phyloP scores from a whole-genome alignment of 768 basidiomycete species.

The Leccinum fibrillosum region DNA sequence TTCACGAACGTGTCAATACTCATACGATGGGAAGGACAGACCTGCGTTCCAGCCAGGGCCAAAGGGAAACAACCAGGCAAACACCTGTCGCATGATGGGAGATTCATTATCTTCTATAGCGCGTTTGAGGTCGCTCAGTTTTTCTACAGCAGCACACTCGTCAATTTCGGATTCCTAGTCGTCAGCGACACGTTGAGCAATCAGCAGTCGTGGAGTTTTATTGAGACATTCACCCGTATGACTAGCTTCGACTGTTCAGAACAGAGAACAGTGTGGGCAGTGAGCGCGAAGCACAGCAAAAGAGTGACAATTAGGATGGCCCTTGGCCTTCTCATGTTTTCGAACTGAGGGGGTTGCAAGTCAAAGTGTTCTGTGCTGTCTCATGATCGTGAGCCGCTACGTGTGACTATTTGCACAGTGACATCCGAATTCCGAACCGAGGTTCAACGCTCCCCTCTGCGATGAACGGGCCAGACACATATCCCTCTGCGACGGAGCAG shows the following conservation, averaged over 20 bases:
- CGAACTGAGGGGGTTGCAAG: not conserved
- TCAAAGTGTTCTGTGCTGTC: slow-evolving; percentile 1
- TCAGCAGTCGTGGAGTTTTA: not conserved
- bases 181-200: slow-evolving; percentile 7
- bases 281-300: slow-evolving; percentile 34
- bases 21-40: slow-evolving; percentile 21
- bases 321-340: slow-evolving; percentile 20
- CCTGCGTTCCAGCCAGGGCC: slow-evolving; percentile 86
- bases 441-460: not conserved
- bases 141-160: slow-evolving; percentile 38
- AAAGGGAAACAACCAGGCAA: slow-evolving; percentile 83
- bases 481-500: slow-evolving; percentile 53
- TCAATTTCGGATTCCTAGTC: slow-evolving; percentile 43
- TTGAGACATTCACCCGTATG: slow-evolving; percentile 28
- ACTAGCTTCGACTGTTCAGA: slow-evolving; percentile 24
- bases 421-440: slow-evolving; percentile 25
- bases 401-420: slow-evolving; percentile 4
- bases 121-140: slow-evolving; percentile 57
- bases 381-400: no score
- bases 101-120: slow-evolving; percentile 62
- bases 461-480: slow-evolving; percentile 19
- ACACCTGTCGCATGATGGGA: slow-evolving; percentile 75
- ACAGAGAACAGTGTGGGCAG: slow-evolving; percentile 16
- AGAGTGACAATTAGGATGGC: slow-evolving; percentile 40
- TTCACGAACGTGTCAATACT: slow-evolving; percentile 21